Base-by-base conservation (phyloP, 805 yeast species). In the Naumovozyma dairenensis region DNA sequence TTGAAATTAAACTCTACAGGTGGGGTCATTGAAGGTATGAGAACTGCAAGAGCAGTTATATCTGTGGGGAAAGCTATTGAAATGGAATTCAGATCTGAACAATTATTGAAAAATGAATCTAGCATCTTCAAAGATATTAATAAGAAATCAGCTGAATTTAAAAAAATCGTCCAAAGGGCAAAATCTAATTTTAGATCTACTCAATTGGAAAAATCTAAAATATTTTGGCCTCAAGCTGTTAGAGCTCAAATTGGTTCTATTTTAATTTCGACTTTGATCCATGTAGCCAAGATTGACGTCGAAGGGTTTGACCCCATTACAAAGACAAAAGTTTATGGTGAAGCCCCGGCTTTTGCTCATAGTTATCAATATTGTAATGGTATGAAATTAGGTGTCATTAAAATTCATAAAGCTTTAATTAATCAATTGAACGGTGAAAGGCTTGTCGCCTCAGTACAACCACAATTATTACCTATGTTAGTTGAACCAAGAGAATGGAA, bases 381-480 rank as follows among this genome's bases (percentile, higher is more conserved):
- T 24, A 73, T 74, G 39, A 80, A 78, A 49, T 60, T 85, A 18
- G 98, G 98, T 28, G 77, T 87, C 7, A 62, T 92, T 36, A 78
- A 76, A 40, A 62, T 84, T 7, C 96, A 92, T 56, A 72, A 73
- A 40, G 67, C 71, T 9, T 67, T 92, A 32, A 71, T 79, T 3
- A 67, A 71, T 19, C 75, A 72, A 47, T 58, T 92, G 33, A 77
- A 84, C 7, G 74, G 79, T 3, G 86, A 78, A 32, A 65, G 74
- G 21, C 60, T 76, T 5, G 66, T 69, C 16, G 78, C 79, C 32
- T 67, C 81, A 1, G 74, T 81, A 4, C 83, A 77, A 48, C 95
- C 97, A 0, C 96, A 89, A 55, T 67, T 72, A 40, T 65, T 92
- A 33, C 98, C 98, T 6, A 92, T 92, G 98, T 65, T 92, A 31